These are phyloP conservation scores for Gremmenia infestans DNA, from an alignment of 2,329 filamentous ascomycete genomes.

Conservation along the genomic window DNA sequence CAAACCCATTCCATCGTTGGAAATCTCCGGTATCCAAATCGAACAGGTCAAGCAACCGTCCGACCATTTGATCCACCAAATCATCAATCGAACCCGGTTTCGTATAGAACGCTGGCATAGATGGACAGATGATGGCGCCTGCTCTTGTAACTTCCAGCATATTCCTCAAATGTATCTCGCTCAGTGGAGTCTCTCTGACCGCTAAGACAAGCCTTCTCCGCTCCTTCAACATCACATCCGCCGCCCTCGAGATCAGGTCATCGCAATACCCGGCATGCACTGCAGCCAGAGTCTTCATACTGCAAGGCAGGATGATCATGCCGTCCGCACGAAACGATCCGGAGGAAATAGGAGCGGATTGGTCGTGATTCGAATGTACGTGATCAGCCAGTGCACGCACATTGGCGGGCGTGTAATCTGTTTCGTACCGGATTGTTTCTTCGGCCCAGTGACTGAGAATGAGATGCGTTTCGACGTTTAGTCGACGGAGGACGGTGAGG, in stretches of 20 bases:
- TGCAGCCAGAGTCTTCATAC: conserved; percentile 43
- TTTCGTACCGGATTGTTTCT: conserved; percentile 44
- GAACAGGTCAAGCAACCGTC: conserved; percentile 42
- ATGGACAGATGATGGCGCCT: conserved; percentile 41
- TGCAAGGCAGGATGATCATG: conserved; percentile 45
- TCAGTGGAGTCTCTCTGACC: conserved; percentile 40
- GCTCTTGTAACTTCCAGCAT: conserved; percentile 37
- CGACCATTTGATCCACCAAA: conserved; percentile 41
- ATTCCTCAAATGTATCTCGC: conserved; percentile 42
- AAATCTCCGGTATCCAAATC: conserved; percentile 38
- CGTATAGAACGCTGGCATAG: conserved; percentile 42
- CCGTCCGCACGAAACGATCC: conserved; percentile 41
- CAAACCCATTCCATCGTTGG: conserved; percentile 34
- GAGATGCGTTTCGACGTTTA: conserved; percentile 44
- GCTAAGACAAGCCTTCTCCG: conserved; percentile 36
- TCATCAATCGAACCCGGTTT: conserved; percentile 37
- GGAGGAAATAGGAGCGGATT: conserved; percentile 40
- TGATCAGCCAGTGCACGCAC: conserved; percentile 36
- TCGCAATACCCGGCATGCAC: conserved; percentile 39
- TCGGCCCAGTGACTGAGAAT: conserved; percentile 46
- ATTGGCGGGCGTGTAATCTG: conserved; percentile 34
- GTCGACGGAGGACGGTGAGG: conserved; percentile 36
- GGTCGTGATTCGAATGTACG: conserved; percentile 38
- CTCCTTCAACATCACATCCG: conserved; percentile 44
- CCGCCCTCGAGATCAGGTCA: conserved; percentile 41